Evolutionary conservation across 2,329 filamentous ascomycete species (phyloP), one percentile per base, ranked within the genome.

Genomic region (Pyricularia grisea): DNA sequence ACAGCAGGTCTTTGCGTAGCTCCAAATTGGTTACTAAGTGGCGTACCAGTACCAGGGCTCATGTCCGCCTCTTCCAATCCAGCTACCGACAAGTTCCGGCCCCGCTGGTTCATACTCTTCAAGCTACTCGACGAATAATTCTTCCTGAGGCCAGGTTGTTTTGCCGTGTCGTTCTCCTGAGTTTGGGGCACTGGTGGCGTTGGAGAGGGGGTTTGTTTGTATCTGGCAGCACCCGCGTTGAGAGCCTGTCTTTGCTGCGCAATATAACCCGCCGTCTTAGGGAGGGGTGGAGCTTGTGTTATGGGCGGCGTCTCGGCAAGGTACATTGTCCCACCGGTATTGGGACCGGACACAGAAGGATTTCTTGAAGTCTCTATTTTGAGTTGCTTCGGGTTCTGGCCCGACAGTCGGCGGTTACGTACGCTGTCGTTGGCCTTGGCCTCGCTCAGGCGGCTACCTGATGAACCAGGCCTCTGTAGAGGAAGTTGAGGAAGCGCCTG

Each of bases 331-430:
- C 68, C 68, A 2, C 31, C 63, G 2, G 63, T 61, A 28, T 14
- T 33, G 23, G 70, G 69, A 11, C 69, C 70, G 4, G 31, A 36
- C 25, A 66, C 33, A 71, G 73, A 23, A 72, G 75, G 74, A 25
- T 73, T 74, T 27, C 72, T 76, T 10, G 77, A 73, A 0, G 93
- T 97, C 78, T 97, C 92, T 69, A 98, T 97, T 79, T 93, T 97
- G 67, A 98, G 82, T 74, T 94, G 91, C 76, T 92, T 94, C 17
- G 87, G 81, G 74, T 92, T 92, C 73, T 92, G 90, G 9, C 91
- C 92, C 3, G 94, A 97, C 36, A 97, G 81, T 71, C 94, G 87
- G 70, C 94, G 87, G 73, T 86, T 92, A 68, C 92, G 87, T 67
- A 96, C 91, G 60, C 88, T 84, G 73, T 79, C 79, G 42, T 67